These are phyloP conservation scores for Ophiostoma triangulosporum DNA, from an alignment of 2,329 filamentous ascomycete genomes.

Conservation along the genomic window DNA sequence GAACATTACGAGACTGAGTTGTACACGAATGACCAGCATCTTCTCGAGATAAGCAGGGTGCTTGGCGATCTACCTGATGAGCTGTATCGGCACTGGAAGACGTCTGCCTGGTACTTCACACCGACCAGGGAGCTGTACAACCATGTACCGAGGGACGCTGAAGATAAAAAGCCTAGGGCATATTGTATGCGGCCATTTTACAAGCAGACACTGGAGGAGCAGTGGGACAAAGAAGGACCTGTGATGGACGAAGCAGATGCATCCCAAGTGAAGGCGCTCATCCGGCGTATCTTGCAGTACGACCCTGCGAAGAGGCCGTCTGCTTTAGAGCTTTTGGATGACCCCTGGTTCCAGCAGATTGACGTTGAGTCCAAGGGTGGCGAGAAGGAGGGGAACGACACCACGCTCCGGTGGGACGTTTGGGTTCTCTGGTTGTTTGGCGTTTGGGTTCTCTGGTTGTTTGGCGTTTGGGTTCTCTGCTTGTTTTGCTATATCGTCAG, in stretches of 20 bases:
- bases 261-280: neutral
- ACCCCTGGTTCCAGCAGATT: slow-evolving; percentile 2
- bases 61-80: neutral
- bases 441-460: too few species aligned
- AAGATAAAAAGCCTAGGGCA: too few species aligned
- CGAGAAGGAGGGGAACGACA: too few species aligned
- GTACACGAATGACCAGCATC: neutral
- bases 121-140: neutral
- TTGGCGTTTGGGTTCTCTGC: too few species aligned
- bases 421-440: too few species aligned
- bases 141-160: neutral
- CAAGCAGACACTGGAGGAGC: neutral
- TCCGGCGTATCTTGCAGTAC: slow-evolving; percentile 4
- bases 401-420: too few species aligned
- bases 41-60: neutral
- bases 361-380: too few species aligned
- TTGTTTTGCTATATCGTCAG: too few species aligned
- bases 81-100: neutral
- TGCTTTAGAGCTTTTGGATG: neutral
- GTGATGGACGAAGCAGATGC: neutral
- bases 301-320: neutral
- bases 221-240: neutral
- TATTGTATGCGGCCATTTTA: too few species aligned
- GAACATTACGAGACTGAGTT: neutral
- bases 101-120: neutral